Evolutionary conservation across 345 rosid genomes (phyloP).

Genomic region (Euphorbia peplus): DNA sequence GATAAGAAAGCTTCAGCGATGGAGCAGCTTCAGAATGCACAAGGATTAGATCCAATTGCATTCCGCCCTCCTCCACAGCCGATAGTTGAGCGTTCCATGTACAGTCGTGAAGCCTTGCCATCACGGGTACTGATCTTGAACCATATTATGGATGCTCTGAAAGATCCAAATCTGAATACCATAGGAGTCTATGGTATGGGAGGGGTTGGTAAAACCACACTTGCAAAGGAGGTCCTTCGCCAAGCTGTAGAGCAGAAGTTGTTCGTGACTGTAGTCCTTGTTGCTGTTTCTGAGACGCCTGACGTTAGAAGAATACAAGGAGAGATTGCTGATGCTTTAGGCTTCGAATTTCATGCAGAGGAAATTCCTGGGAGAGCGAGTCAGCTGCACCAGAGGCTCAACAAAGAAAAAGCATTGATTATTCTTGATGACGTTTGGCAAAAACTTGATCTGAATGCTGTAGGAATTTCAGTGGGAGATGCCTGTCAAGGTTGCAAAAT

Average conservation of each 20-base stretch:
- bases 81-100: not conserved
- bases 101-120: not conserved
- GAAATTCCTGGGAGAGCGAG: not conserved
- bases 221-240: not conserved
- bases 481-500: not conserved
- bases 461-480: conserved; percentile 5
- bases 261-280: not conserved
- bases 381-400: not conserved
- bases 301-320: not conserved
- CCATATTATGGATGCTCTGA: no score
- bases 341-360: not conserved
- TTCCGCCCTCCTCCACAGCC: not conserved
- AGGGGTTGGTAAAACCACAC: no score
- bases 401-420: not conserved
- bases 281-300: not conserved
- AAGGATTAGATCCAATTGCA: not conserved
- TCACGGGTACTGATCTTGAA: not conserved
- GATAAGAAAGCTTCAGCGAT: not conserved
- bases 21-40: not conserved
- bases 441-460: no score
- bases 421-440: conserved; percentile 13
- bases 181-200: no score
- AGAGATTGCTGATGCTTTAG: not conserved
- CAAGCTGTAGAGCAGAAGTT: not conserved
- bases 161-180: no score